Percentiles rank a stretch among this genome's conserved stretches.
phyloP scores from a whole-genome alignment of 2,329 filamentous ascomycete genomes.

The Acrocalymma vagum region DNA sequence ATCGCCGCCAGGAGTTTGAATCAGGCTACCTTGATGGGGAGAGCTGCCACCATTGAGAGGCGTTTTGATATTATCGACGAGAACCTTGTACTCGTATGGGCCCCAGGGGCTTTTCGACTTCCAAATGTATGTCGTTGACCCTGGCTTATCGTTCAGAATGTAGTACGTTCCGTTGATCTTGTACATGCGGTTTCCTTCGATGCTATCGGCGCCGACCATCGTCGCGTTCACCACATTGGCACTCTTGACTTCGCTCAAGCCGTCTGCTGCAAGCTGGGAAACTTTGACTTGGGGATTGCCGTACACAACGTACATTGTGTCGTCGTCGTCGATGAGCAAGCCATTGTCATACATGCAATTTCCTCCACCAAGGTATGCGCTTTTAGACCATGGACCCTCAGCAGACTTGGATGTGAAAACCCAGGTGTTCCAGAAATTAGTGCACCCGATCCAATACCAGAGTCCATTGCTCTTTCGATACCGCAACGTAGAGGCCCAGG shows the following conservation, averaged over 20 bases:
- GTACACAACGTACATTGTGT: slow-evolving; percentile 64
- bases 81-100: slow-evolving; percentile 56
- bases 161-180: slow-evolving; percentile 63
- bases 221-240: slow-evolving; percentile 50
- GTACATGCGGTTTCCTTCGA: slow-evolving; percentile 64
- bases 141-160: slow-evolving; percentile 57
- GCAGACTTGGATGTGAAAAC: slow-evolving; percentile 57
- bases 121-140: slow-evolving; percentile 54
- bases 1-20: slow-evolving; percentile 57
- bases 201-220: slow-evolving; percentile 37
- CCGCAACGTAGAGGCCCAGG: slow-evolving; percentile 60
- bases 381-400: slow-evolving; percentile 45
- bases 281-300: slow-evolving; percentile 56
- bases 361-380: slow-evolving; percentile 30
- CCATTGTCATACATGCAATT: slow-evolving; percentile 64
- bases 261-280: slow-evolving; percentile 58
- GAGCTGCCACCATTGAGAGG: slow-evolving; percentile 53
- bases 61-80: slow-evolving; percentile 49
- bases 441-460: slow-evolving; percentile 66
- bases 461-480: slow-evolving; percentile 55
- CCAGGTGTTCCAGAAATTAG: slow-evolving; percentile 63
- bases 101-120: slow-evolving; percentile 59
- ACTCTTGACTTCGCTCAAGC: slow-evolving; percentile 51
- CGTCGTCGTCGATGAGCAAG: slow-evolving; percentile 63
- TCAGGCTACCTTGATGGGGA: slow-evolving; percentile 63